A percentile compares a stretch with the other conserved stretches of the same genome.
Conservation (phyloP, 495 filamentous ascomycete species). For the Margaritispora aquatica region DNA sequence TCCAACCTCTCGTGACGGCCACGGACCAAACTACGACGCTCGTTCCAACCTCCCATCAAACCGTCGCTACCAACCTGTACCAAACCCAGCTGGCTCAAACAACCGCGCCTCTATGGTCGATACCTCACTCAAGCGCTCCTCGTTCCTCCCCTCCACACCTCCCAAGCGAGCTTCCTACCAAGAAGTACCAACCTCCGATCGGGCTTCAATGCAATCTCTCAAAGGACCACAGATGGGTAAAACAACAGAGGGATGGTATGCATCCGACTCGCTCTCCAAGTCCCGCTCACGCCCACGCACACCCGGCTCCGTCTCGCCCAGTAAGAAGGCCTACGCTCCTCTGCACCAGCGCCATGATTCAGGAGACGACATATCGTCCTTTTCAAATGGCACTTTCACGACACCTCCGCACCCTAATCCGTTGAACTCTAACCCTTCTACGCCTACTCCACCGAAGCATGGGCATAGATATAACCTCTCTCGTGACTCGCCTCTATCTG, state of each 20-base stretch:
- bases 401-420: background rate
- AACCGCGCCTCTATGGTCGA: conserved; percentile 39
- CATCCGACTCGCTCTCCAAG: conserved; percentile 45
- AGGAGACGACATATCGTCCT: conserved; percentile 28
- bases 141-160: conserved; percentile 26
- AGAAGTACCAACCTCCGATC: conserved; percentile 20
- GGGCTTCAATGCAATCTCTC: background rate
- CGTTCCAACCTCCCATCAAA: conserved; percentile 40
- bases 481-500: conserved; percentile 32
- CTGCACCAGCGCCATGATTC: conserved; percentile 42
- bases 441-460: background rate
- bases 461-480: conserved; percentile 8
- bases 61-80: conserved; percentile 32
- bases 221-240: background rate
- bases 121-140: conserved; percentile 38
- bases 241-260: conserved; percentile 39
- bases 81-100: conserved; percentile 20
- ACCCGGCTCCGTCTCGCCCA: conserved; percentile 29
- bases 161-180: conserved; percentile 29
- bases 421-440: background rate
- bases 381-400: conserved; percentile 5
- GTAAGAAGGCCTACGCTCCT: conserved; percentile 39
- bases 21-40: conserved; percentile 30
- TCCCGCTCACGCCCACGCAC: conserved; percentile 34
- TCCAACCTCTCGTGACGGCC: conserved; percentile 12